Conservation (phyloP, 2,329 filamentous ascomycete species). For the Penicillium rolfsii region DNA sequence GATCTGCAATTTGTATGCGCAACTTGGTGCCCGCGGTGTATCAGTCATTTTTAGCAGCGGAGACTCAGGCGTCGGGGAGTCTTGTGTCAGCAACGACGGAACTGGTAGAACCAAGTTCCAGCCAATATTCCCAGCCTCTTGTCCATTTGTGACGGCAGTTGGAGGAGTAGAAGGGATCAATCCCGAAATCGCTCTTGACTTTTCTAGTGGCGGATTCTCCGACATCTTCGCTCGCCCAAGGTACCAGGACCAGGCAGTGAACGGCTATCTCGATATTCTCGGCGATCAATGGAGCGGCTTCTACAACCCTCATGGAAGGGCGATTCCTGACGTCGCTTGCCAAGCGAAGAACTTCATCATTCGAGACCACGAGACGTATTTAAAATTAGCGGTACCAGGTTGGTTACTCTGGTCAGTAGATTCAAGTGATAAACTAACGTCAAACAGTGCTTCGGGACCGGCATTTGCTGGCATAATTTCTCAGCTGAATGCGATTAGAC, state of each 20-base stretch:
- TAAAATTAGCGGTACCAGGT: constrained; percentile 54
- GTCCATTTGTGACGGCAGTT: constrained; percentile 66
- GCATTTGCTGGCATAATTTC: constrained; percentile 65
- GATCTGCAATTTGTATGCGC: constrained; percentile 65
- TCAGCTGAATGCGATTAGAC: constrained; percentile 65
- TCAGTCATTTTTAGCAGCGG: constrained; percentile 68
- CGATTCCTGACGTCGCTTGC: constrained; percentile 64
- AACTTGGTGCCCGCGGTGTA: constrained; percentile 68
- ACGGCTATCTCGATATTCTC: constrained; percentile 48
- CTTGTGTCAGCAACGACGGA: constrained; percentile 60
- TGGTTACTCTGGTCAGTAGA: constrained; percentile 15
- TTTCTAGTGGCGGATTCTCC: constrained; percentile 57
- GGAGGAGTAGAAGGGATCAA: constrained; percentile 59
- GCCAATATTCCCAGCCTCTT: constrained; percentile 59
- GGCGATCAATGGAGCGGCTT: constrained; percentile 50
- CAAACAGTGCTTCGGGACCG: constrained; percentile 59
- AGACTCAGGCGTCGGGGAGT: constrained; percentile 62
- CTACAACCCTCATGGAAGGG: constrained; percentile 59
- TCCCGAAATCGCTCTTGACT: constrained; percentile 59
- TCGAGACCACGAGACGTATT: constrained; percentile 41
- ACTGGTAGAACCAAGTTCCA: constrained; percentile 56
- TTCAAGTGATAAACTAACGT: constrained; percentile 17
- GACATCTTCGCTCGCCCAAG: constrained; percentile 51
- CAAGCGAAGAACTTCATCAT: constrained; percentile 53
- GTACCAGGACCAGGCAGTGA: constrained; percentile 53